A percentile compares a stretch with the other conserved stretches of the same genome.
Conservation (phyloP, 2,329 filamentous ascomycete species). For the Cadophora gregata region DNA sequence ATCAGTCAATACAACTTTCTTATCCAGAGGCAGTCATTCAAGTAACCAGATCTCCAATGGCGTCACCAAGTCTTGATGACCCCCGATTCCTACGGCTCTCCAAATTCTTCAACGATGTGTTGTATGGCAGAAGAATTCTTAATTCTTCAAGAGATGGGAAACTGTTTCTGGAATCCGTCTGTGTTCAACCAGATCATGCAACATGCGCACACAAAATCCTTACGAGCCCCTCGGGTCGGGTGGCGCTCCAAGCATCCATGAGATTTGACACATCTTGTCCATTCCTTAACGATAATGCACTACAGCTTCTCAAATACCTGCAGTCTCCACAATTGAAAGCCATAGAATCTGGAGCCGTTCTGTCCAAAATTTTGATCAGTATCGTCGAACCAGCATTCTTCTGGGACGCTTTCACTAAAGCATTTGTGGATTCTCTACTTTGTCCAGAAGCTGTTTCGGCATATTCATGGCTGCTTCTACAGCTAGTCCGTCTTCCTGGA, state of each 20-base stretch:
- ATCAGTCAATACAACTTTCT: background rate
- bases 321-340: constrained; percentile 34
- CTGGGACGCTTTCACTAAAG: constrained; percentile 48
- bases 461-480: constrained; percentile 51
- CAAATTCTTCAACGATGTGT: constrained; percentile 49
- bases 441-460: constrained; percentile 39
- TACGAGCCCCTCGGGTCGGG: constrained; percentile 44
- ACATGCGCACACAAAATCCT: constrained; percentile 50
- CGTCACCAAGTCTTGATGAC: constrained; percentile 19
- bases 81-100: constrained; percentile 40
- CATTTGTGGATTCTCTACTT: constrained; percentile 42
- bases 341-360: constrained; percentile 42
- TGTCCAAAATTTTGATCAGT: constrained; percentile 52
- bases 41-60: constrained; percentile 2
- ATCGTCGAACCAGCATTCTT: constrained; percentile 58
- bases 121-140: constrained; percentile 48
- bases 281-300: constrained; percentile 52
- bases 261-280: constrained; percentile 49
- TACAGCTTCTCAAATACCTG: constrained; percentile 47
- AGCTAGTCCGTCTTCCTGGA: constrained; percentile 50
- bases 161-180: constrained; percentile 56
- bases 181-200: constrained; percentile 48
- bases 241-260: constrained; percentile 49
- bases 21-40: background rate
- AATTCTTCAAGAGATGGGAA: constrained; percentile 48